These are phyloP conservation scores for Trichophyton rubrum DNA, from an alignment of 2,329 filamentous ascomycete species.

Conservation along the genomic window DNA sequence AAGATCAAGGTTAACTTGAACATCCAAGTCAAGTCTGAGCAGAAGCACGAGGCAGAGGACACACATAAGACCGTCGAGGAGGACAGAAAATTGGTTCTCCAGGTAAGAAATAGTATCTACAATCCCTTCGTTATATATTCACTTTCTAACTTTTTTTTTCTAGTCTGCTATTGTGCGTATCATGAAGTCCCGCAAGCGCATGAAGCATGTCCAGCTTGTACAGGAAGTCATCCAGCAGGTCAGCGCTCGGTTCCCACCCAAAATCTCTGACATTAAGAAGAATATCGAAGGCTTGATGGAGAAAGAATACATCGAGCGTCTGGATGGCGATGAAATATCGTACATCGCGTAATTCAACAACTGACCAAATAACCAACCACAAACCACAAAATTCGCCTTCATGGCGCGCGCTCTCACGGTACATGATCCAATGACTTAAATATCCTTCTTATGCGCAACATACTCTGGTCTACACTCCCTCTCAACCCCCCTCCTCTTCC, in stretches of 20 bases:
- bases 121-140: constrained; percentile 9
- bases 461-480: background rate
- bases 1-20: constrained; percentile 97
- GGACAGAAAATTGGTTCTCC: constrained; percentile 87
- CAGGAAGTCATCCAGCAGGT: constrained; percentile 95
- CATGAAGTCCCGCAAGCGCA: constrained; percentile 98
- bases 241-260: constrained; percentile 80
- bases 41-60: constrained; percentile 90
- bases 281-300: constrained; percentile 97
- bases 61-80: constrained; percentile 99
- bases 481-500: background rate
- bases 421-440: background rate
- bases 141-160: constrained; percentile 11
- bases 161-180: constrained; percentile 97
- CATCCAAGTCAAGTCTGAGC: constrained; percentile 84
- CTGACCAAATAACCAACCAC: background rate
- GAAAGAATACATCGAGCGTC: constrained; percentile 94
- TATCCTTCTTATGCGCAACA: background rate
- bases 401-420: background rate
- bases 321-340: constrained; percentile 81
- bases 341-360: constrained; percentile 61
- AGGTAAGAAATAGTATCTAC: constrained; percentile 50
- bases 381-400: background rate
- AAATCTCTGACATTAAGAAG: constrained; percentile 95
- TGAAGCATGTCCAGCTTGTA: constrained; percentile 93